A percentile compares a stretch with the other conserved stretches of the same genome.
Evolutionary conservation across 345 rosid genomes (phyloP).

Genomic region (Murraya paniculata): DNA sequence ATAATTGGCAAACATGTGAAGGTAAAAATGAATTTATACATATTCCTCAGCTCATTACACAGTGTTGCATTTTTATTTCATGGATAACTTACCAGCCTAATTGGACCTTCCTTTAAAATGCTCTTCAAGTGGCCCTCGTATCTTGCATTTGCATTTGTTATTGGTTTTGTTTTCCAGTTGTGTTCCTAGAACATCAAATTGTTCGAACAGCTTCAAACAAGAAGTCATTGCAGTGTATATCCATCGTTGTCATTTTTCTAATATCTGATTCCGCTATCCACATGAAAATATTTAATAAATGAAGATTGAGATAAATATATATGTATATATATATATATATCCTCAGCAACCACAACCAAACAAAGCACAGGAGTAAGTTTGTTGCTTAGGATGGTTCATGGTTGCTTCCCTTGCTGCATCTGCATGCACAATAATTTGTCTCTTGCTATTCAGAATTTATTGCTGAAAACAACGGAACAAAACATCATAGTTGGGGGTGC

Average conservation of each 20-base stretch:
- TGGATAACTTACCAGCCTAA: neutral
- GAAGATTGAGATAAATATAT: neutral
- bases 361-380: neutral
- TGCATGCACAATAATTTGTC: neutral
- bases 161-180: neutral
- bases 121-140: neutral
- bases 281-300: neutral
- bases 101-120: neutral
- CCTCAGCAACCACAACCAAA: neutral
- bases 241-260: neutral
- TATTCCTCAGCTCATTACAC: neutral
- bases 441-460: conserved; percentile 4
- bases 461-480: neutral
- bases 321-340: neutral
- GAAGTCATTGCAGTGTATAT: neutral
- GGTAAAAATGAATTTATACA: neutral
- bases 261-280: neutral
- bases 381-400: neutral
- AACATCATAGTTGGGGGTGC: neutral
- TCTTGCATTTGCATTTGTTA: neutral
- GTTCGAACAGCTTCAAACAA: neutral
- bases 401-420: neutral
- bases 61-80: neutral
- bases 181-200: neutral
- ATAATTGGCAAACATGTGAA: neutral